Conservation (phyloP, 1,139 yeast species). For the Kurtzmaniella natalensis region DNA sequence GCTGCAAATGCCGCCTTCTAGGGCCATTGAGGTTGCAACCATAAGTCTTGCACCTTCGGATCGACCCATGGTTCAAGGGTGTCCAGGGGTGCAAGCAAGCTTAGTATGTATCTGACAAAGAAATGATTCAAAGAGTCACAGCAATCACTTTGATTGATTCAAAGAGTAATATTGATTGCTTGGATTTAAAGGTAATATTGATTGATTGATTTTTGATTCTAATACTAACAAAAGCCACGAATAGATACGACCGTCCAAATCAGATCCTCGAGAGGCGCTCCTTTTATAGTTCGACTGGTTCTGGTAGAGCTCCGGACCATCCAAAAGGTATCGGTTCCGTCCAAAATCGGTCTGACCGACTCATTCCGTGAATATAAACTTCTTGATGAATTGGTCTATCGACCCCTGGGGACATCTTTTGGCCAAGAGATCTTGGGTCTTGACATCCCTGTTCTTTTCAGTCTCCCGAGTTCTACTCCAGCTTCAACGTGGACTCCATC, state of each 20-base stretch:
- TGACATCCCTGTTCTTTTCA: slow-evolving; percentile 57
- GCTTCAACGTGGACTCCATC: slow-evolving; percentile 38
- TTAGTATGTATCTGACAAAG: slow-evolving; percentile 29
- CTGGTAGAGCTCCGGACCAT: slow-evolving; percentile 33
- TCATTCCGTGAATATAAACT: slow-evolving; percentile 30
- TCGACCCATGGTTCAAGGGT: slow-evolving; percentile 48
- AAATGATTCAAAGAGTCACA: too few relatives aligned
- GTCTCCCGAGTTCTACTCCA: slow-evolving; percentile 50
- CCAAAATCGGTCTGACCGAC: slow-evolving; percentile 42
- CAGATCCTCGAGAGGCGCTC: slow-evolving; percentile 33
- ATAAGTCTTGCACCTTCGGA: slow-evolving; percentile 43
- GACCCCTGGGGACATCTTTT: slow-evolving; percentile 35
- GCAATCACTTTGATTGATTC: slow-evolving; percentile 8
- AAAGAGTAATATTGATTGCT: not conserved
- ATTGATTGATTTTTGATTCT: slow-evolving; percentile 2
- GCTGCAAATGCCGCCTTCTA: slow-evolving; percentile 16
- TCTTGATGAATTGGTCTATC: slow-evolving; percentile 32
- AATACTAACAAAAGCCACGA: slow-evolving; percentile 26
- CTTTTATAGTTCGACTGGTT: slow-evolving; percentile 36
- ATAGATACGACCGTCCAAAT: slow-evolving; percentile 41
- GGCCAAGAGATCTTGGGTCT: slow-evolving; percentile 43
- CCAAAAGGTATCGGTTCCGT: slow-evolving; percentile 36
- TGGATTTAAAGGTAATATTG: not conserved
- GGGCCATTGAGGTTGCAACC: slow-evolving; percentile 25
- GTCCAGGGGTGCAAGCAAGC: slow-evolving; percentile 62